phyloP scores from a whole-genome alignment of 352 stramenopile genomes.

The Globisporangium abappressorium region DNA sequence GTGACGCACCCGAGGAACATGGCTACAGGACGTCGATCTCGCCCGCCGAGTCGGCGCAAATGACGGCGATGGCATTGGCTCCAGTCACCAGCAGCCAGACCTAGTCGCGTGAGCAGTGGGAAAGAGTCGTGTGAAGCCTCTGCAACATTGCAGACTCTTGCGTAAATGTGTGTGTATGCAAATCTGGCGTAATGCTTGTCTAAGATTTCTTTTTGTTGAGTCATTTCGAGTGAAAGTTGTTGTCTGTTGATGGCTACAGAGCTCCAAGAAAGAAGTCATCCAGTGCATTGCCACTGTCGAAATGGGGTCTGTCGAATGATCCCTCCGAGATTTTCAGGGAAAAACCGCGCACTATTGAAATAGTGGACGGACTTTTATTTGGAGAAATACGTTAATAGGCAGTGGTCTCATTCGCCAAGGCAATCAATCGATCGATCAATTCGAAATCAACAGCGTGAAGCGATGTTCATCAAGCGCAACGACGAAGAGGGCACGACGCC shows the following conservation, averaged over 20 bases:
- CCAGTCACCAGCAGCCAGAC: constrained; percentile 30
- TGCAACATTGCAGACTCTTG: neutral
- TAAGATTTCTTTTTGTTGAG: neutral
- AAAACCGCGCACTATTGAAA: too few species aligned
- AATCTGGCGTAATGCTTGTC: neutral
- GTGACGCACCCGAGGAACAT: neutral
- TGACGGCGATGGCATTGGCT: constrained; percentile 26
- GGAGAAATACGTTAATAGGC: too few species aligned
- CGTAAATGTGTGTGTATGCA: neutral
- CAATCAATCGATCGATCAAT: too few species aligned
- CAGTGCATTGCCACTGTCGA: too few species aligned
- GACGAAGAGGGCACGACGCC: constrained; percentile 41
- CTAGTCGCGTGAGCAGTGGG: constrained; percentile 13
- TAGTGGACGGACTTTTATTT: too few species aligned
- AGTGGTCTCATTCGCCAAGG: too few species aligned
- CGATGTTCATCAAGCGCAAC: constrained; percentile 51
- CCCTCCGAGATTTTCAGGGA: too few species aligned
- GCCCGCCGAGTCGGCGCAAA: constrained; percentile 23
- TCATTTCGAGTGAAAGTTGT: neutral
- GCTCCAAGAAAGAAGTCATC: too few species aligned
- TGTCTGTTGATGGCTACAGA: neutral
- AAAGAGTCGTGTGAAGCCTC: constrained; percentile 8
- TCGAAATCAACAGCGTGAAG: neutral
- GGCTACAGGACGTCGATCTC: constrained; percentile 24
- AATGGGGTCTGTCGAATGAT: too few species aligned